Evolutionary conservation across 2,329 filamentous ascomycete species (phyloP), one percentile per base, ranked within the genome.

Genomic region (Fusarium sp.): DNA sequence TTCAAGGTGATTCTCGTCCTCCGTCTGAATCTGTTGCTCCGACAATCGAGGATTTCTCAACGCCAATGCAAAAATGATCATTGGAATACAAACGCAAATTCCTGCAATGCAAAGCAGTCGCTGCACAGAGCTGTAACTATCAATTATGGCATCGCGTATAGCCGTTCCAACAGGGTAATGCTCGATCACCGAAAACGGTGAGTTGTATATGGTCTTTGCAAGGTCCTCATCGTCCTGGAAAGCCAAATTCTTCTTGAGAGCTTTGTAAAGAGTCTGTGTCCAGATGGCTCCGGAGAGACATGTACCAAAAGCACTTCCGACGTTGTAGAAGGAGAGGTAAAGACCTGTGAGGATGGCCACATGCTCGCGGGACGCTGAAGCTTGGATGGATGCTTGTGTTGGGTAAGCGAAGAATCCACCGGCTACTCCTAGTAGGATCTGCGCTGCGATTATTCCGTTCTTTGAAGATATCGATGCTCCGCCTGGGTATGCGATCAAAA

Each of bases 381-480:
- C 77, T 43, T 81, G 79, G 36, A 81, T 79, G 1, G 77, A 79
- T 0, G 78, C 79, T 47, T 80, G 78, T 0, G 78, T 79, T 0
- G 79, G 79, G 50, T 80, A 81, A 0, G 79, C 76, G 68, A 89
- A 89, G 56, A 89, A 76, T 1, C 87, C 87, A 12, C 86, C 86
- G 1, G 85, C 85, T 40, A 88, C 78, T 42, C 87, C 87, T 4
- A 89, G 78, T 3, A 89, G 74, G 3, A 89, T 76, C 67, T 89
- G 85, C 0, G 80, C 85, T 3, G 81, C 82, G 47, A 89, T 82
- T 19, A 89, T 79, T 3, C 87, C 87, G 0, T 80, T 78, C 40
- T 84, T 78, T 4, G 78, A 80, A 0, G 77, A 73, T 0, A 68
- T 34, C 3, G 75, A 77, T 1, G 79, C 75, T 2, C 84, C 85